phyloP scores from a whole-genome alignment of 148 eudicot species.

The Heliamphora exappendiculata region DNA sequence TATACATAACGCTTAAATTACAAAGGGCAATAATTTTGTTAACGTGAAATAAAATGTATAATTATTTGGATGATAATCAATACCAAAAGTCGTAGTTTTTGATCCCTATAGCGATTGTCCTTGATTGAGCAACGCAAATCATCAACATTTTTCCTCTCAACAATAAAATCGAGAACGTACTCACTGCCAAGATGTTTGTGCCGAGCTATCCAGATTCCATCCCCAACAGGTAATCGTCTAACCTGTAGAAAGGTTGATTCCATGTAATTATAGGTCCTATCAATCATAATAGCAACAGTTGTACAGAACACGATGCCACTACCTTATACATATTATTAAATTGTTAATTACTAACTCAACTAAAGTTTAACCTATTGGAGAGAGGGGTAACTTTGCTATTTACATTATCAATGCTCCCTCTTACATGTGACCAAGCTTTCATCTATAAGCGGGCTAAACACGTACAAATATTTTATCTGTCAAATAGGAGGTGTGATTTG shows the following conservation, averaged over 20 bases:
- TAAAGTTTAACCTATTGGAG: too few species aligned
- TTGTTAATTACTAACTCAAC: too few species aligned
- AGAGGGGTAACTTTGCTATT: too few species aligned
- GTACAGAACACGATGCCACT: background rate
- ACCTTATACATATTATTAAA: too few species aligned
- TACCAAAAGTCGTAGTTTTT: conserved; percentile 89
- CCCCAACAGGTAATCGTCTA: conserved; percentile 80
- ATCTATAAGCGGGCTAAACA: too few species aligned
- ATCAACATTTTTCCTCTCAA: conserved; percentile 85
- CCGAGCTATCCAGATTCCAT: conserved; percentile 90
- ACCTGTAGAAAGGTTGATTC: conserved; percentile 34
- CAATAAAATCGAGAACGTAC: conserved; percentile 89
- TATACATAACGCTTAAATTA: background rate
- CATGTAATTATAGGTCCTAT: background rate
- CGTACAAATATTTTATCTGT: too few species aligned
- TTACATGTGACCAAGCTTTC: too few species aligned
- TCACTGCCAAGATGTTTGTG: conserved; percentile 55
- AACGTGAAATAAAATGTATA: background rate
- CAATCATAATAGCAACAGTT: background rate
- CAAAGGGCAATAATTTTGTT: background rate
- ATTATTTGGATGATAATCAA: conserved; percentile 9
- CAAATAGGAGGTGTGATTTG: too few species aligned
- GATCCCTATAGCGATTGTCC: conserved; percentile 89
- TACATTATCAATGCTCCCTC: too few species aligned
- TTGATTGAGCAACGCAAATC: conserved; percentile 77